Conservation (phyloP, 768 basidiomycete species). For the Cystofilobasidium bisporidii region DNA sequence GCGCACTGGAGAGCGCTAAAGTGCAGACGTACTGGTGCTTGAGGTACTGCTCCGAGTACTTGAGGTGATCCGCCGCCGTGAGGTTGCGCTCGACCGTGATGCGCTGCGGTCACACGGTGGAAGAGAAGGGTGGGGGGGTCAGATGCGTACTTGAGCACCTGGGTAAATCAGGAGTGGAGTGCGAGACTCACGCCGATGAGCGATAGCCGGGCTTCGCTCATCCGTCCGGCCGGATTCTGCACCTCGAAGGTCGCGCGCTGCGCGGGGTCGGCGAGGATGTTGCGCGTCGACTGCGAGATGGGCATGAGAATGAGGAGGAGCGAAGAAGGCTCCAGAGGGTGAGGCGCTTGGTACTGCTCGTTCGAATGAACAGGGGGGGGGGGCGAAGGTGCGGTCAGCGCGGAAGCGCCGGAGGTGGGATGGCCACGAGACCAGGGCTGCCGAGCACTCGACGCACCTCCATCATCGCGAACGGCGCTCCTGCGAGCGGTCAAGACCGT, state of each 20-base stretch:
- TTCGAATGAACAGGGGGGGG: too few species aligned
- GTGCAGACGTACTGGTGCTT: conserved; percentile 11
- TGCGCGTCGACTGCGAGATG: conserved; percentile 15
- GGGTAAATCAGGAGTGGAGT: too few species aligned
- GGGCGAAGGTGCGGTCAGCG: neutral
- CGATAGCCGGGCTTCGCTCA: conserved; percentile 13
- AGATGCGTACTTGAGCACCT: too few species aligned
- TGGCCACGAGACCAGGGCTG: too few species aligned
- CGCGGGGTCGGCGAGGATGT: neutral
- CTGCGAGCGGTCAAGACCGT: neutral
- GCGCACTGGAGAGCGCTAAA: neutral
- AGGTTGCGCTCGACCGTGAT: conserved; percentile 16
- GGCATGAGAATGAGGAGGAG: conserved; percentile 23
- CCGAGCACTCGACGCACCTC: conserved; percentile 9
- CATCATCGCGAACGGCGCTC: conserved; percentile 16
- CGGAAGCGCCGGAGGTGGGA: neutral
- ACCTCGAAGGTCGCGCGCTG: conserved; percentile 8
- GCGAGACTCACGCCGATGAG: conserved; percentile 19
- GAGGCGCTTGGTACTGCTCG: conserved; percentile 22
- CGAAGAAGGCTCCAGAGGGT: conserved; percentile 7
- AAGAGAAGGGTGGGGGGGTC: too few species aligned
- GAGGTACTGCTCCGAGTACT: conserved; percentile 10
- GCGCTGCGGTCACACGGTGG: too few species aligned
- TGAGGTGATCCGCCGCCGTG: neutral
- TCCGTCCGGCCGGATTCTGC: conserved; percentile 9